These are phyloP conservation scores for Leishmania mexicana DNA, from an alignment of 208 protist species.

Conservation along the genomic window DNA sequence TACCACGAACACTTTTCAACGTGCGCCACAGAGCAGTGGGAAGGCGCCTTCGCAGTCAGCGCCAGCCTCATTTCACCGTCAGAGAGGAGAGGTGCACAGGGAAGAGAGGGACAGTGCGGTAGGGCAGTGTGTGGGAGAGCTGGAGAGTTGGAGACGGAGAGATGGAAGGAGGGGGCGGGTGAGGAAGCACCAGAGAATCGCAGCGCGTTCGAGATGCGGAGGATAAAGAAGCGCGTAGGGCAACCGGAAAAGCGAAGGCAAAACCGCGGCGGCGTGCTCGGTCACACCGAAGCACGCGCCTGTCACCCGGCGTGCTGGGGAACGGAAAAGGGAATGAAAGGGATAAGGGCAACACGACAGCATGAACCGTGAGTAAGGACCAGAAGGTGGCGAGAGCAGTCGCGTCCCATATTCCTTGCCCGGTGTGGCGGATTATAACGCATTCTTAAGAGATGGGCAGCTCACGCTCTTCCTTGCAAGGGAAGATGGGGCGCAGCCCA, in stretches of 20 bases:
- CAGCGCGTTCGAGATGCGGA: not conserved
- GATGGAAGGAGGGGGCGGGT: no score
- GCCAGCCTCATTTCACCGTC: not conserved
- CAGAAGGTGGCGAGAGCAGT: not conserved
- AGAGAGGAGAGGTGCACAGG: not conserved
- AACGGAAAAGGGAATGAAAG: not conserved
- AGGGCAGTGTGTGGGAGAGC: not conserved
- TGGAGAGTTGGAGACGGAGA: not conserved
- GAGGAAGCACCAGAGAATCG: not conserved
- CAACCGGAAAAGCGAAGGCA: not conserved
- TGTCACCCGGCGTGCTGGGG: not conserved
- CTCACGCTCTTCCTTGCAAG: constrained; percentile 55
- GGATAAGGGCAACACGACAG: not conserved
- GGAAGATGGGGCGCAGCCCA: constrained; percentile 61
- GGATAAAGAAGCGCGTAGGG: not conserved
- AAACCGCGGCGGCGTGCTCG: not conserved
- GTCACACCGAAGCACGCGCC: not conserved
- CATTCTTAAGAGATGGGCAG: constrained; percentile 11
- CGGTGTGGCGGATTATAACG: not conserved
- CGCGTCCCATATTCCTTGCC: not conserved
- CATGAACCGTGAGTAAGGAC: not conserved
- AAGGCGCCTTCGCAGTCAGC: not conserved
- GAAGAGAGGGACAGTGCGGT: not conserved
- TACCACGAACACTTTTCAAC: not conserved
- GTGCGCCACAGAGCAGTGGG: not conserved